These are phyloP conservation scores for Arabis alpina DNA, from an alignment of 345 rosid species.

Conservation along the genomic window DNA sequence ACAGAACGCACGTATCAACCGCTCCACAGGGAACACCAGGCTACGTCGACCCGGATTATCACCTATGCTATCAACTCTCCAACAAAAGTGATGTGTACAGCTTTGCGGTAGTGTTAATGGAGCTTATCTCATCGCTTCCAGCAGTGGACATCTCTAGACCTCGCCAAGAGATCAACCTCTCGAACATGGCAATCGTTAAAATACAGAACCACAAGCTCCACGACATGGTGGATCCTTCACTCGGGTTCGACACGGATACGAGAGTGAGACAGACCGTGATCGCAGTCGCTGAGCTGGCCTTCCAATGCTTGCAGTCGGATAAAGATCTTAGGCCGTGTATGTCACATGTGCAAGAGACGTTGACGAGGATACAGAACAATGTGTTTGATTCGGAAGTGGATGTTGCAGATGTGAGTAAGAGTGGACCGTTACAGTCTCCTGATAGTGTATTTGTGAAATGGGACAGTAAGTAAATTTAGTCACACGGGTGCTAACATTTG, in stretches of 20 bases:
- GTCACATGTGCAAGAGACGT: slow-evolving; percentile 55
- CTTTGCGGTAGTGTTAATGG: slow-evolving; percentile 46
- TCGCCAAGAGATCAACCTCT: slow-evolving; percentile 78
- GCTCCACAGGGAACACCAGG: slow-evolving; percentile 98
- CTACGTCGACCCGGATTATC: slow-evolving; percentile 92
- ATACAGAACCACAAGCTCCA: slow-evolving; percentile 62
- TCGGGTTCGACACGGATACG: slow-evolving; percentile 70
- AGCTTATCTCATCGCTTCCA: slow-evolving; percentile 70
- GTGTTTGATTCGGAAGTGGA: slow-evolving; percentile 36
- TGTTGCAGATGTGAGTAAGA: slow-evolving; percentile 55
- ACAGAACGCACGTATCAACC: slow-evolving; percentile 80
- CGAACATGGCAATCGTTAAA: slow-evolving; percentile 76
- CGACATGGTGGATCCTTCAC: slow-evolving; percentile 70
- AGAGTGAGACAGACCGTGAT: slow-evolving; percentile 52
- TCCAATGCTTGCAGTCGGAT: slow-evolving; percentile 70
- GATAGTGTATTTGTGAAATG: slow-evolving; percentile 58
- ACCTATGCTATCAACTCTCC: slow-evolving; percentile 79
- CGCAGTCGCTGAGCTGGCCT: slow-evolving; percentile 83
- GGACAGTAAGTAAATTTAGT: slow-evolving; percentile 50
- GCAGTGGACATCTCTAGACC: slow-evolving; percentile 89
- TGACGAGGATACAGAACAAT: slow-evolving; percentile 49
- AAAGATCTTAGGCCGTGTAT: slow-evolving; percentile 79
- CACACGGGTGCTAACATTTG: slow-evolving; percentile 28
- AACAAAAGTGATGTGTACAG: slow-evolving; percentile 82
- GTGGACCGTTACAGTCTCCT: slow-evolving; percentile 47